Conservation (phyloP, 1,284 basidiomycete species). For the Heterobasidion irregulare region DNA sequence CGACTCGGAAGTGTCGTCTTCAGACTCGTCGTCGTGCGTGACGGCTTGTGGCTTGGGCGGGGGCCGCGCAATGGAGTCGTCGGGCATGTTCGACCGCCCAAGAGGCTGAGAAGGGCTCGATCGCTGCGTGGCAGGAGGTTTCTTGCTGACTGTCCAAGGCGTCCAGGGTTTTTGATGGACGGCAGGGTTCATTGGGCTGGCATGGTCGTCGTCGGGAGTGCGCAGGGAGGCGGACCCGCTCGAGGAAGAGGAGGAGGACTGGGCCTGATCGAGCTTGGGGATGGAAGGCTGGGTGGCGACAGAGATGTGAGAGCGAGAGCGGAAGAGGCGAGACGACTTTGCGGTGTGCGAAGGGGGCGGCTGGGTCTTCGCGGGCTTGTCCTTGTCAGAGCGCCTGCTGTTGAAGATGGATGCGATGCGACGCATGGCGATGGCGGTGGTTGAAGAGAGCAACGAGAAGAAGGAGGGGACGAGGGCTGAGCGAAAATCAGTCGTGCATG, state of each 20-base stretch:
- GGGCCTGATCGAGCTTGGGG: constrained; percentile 16
- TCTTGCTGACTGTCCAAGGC: constrained; percentile 39
- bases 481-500: constrained; percentile 11
- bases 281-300: constrained; percentile 12
- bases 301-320: constrained; percentile 20
- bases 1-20: constrained; percentile 13
- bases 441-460: constrained; percentile 11
- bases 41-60: constrained; percentile 14
- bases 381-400: constrained; percentile 43
- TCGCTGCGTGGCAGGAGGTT: constrained; percentile 14
- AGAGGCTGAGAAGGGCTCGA: constrained; percentile 3
- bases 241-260: constrained; percentile 52
- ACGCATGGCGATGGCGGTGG: constrained; percentile 36
- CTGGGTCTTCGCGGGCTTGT: constrained; percentile 9
- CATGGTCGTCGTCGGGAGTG: constrained; percentile 53
- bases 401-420: constrained; percentile 47
- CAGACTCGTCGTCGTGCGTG: constrained; percentile 7
- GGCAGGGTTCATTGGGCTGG: constrained; percentile 26
- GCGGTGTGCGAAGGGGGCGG: constrained; percentile 16
- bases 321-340: constrained; percentile 21
- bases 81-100: constrained; percentile 7
- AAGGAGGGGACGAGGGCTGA: constrained; percentile 7
- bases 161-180: constrained; percentile 29
- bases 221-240: constrained; percentile 48
- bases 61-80: constrained; percentile 12